Evolutionary conservation across 768 basidiomycete species (phyloP), one percentile per base, ranked within the genome.

Genomic region (Panaeolus cyanescens): DNA sequence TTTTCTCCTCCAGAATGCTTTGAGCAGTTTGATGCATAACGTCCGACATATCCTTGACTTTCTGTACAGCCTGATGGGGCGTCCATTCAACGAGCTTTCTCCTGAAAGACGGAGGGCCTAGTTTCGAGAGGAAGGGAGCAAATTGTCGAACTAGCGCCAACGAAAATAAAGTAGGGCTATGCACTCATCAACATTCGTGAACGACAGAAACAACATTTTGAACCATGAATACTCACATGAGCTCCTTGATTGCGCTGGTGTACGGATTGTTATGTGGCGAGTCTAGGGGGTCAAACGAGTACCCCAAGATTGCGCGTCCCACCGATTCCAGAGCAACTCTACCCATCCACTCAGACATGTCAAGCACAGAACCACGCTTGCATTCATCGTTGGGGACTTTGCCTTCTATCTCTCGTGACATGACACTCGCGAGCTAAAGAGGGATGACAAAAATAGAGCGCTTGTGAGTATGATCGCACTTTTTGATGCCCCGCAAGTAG

Each of bases 281-380:
- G 42, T 81, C 77, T 9, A 82, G 71, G 2, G 80, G 79, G 62
- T 83, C 80, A 62, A 83, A 83, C 12, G 79, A 80, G 62, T 82
- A 79, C 0, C 77, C 79, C 1, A 83, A 70, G 22, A 82, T 72
- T 4, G 79, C 75, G 62, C 76, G 75, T 13, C 80, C 82, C 12
- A 80, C 75, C 0, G 74, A 71, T 62, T 82, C 81, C 6, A 83
- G 70, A 15, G 82, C 77, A 4, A 79, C 75, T 19, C 81, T 74
- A 20, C 74, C 78, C 70, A 79, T 74, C 78, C 80, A 82, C 59
- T 80, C 77, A 4, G 78, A 77, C 77, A 83, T 79, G 59, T 82
- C 78, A 13, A 83, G 64, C 25, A 77, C 67, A 19, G 56, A 53
- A 42, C 54, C 67, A 22, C 31, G 54, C 42, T 50, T 50, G n/a